These are phyloP conservation scores for Colletotrichum sansevieriae DNA, from an alignment of 2,329 filamentous ascomycete species.

Conservation along the genomic window DNA sequence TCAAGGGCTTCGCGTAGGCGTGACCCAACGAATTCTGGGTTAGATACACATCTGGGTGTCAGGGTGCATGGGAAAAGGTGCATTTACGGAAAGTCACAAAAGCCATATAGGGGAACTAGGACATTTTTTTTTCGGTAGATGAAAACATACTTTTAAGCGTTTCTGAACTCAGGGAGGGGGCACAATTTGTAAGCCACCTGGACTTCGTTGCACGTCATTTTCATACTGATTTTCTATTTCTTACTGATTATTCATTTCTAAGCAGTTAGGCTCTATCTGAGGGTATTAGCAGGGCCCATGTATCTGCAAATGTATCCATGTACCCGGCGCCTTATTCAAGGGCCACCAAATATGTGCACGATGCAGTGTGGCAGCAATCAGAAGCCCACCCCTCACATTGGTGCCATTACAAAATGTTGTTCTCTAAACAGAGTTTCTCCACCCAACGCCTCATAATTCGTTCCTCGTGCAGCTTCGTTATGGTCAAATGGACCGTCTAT, in stretches of 20 bases:
- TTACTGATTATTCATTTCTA: constrained; percentile 21
- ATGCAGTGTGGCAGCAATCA: background rate
- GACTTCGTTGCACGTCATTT: background rate
- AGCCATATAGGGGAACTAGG: constrained; percentile 8
- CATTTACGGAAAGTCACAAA: constrained; percentile 25
- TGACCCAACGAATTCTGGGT: no score
- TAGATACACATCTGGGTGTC: constrained; percentile 9
- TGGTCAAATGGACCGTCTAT: constrained; percentile 21
- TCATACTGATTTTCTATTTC: constrained; percentile 6
- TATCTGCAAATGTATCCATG: constrained; percentile 19
- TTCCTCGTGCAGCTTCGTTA: constrained; percentile 40
- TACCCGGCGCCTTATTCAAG: constrained; percentile 1
- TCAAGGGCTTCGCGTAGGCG: constrained; percentile 83
- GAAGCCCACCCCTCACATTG: background rate
- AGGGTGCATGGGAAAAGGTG: constrained; percentile 15
- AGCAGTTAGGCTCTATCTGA: constrained; percentile 13
- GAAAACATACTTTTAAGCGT: constrained; percentile 9
- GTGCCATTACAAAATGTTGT: constrained; percentile 18
- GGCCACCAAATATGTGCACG: constrained; percentile 12
- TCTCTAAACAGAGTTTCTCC: background rate
- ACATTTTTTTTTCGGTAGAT: constrained; percentile 17
- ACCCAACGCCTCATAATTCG: constrained; percentile 40
- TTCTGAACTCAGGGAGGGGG: background rate
- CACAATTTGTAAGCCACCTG: no score
- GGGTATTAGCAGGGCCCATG: constrained; percentile 5